Percentiles rank a stretch among this genome's conserved stretches.
Evolutionary conservation across 257 asterid species (phyloP).

Genomic region (Salvia miltiorrhiza): DNA sequence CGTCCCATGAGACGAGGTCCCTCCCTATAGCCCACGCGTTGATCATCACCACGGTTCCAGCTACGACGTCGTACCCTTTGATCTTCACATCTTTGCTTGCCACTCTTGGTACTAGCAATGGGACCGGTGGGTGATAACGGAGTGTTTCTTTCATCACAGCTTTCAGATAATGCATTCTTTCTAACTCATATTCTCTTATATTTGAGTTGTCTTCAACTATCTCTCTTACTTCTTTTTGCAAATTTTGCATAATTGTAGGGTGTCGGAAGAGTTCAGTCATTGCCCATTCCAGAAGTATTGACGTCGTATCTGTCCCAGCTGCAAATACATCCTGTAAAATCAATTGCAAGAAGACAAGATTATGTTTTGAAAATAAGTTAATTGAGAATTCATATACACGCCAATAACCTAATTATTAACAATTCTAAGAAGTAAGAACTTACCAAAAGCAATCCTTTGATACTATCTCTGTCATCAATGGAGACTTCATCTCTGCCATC

Average conservation of each 20-base stretch:
- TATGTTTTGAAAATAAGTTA: background rate
- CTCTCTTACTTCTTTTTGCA: background rate
- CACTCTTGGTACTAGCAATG: background rate
- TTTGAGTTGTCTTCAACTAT: background rate
- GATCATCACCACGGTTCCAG: background rate
- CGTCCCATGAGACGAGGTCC: conserved; percentile 21
- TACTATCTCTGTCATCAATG: background rate
- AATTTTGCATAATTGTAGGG: background rate
- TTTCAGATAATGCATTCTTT: background rate
- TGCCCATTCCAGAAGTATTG: background rate
- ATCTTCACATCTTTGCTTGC: background rate
- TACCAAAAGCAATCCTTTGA: background rate
- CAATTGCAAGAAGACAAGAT: too few species aligned
- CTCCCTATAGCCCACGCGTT: conserved; percentile 30
- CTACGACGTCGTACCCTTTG: background rate
- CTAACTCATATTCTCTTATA: background rate
- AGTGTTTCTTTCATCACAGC: conserved; percentile 6
- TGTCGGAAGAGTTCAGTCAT: background rate
- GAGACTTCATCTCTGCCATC: background rate
- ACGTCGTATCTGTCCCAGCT: background rate
- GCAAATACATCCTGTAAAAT: background rate
- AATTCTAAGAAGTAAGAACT: background rate
- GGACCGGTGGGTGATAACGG: background rate
- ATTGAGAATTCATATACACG: too few species aligned
- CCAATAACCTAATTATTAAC: too few species aligned